A percentile compares a stretch with the other conserved stretches of the same genome.
These are phyloP conservation scores for Solanum sparsipilum DNA, from an alignment of 257 asterid genomes.

Conservation along the genomic window DNA sequence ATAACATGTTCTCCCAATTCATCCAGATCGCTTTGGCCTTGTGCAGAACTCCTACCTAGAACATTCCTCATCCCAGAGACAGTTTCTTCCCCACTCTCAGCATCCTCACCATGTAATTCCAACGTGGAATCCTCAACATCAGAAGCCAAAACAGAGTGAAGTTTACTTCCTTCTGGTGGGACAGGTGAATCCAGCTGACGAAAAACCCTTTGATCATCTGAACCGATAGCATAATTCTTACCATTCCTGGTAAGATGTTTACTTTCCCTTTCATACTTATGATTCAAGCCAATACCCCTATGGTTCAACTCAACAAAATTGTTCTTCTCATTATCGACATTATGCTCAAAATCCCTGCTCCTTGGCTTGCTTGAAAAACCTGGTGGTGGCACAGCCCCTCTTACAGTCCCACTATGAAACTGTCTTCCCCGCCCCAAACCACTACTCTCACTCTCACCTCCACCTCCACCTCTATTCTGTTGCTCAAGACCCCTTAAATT, in stretches of 20 bases:
- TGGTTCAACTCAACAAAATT: constrained; percentile 10
- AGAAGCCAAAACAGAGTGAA: constrained; percentile 24
- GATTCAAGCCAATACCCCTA: not conserved
- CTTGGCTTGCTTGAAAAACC: constrained; percentile 32
- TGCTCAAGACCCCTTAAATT: constrained; percentile 17
- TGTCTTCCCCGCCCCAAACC: constrained; percentile 9
- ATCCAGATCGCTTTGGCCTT: constrained; percentile 19
- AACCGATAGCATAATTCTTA: not conserved
- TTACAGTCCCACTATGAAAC: constrained; percentile 19
- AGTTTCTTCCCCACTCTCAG: constrained; percentile 8
- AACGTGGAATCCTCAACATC: constrained; percentile 33
- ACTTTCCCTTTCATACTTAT: constrained; percentile 4
- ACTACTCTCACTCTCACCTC: not conserved
- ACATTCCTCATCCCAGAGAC: constrained; percentile 13
- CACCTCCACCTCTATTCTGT: constrained; percentile 1
- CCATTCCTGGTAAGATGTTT: not conserved
- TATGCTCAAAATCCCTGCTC: constrained; percentile 27
- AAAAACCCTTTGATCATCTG: constrained; percentile 8
- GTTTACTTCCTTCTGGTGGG: constrained; percentile 21
- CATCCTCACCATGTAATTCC: constrained; percentile 15
- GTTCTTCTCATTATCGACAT: constrained; percentile 23
- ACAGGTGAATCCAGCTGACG: constrained; percentile 35
- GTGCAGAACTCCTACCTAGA: constrained; percentile 5
- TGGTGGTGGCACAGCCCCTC: constrained; percentile 36
- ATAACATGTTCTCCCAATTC: constrained; percentile 41